These are phyloP conservation scores for Ophiostoma ulmi DNA, from an alignment of 2,329 filamentous ascomycete genomes.

Conservation along the genomic window DNA sequence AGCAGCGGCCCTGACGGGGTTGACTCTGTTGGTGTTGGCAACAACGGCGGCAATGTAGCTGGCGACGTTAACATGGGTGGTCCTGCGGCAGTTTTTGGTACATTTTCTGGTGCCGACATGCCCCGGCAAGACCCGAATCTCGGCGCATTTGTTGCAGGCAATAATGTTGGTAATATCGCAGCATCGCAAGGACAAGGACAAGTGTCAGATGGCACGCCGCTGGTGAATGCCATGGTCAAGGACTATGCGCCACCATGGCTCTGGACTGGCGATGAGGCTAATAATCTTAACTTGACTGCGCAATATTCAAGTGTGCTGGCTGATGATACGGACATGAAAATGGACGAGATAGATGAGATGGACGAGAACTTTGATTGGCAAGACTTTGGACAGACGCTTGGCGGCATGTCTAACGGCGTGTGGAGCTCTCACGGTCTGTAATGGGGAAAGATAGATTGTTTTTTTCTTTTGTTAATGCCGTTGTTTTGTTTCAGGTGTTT, in stretches of 20 bases:
- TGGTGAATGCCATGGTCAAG: conserved; percentile 41
- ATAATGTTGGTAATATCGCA: conserved; percentile 6
- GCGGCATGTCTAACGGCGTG: conserved; percentile 31
- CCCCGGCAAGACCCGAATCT: conserved; percentile 27
- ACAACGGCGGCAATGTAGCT: neutral
- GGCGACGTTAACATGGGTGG: conserved; percentile 3
- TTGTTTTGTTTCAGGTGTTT: neutral
- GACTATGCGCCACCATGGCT: conserved; percentile 52
- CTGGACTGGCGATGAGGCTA: conserved; percentile 40
- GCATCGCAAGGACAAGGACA: neutral
- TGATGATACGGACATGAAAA: conserved; percentile 35
- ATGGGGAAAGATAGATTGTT: neutral
- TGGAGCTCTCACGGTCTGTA: conserved; percentile 28
- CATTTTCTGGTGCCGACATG: conserved; percentile 24
- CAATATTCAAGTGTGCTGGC: conserved; percentile 25
- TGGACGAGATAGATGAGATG: conserved; percentile 39
- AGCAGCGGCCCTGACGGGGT: neutral
- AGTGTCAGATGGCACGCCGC: conserved; percentile 23
- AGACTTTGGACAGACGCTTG: conserved; percentile 36
- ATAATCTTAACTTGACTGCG: neutral
- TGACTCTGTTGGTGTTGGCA: too few species aligned
- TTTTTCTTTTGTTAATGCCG: neutral
- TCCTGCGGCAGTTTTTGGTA: conserved; percentile 20
- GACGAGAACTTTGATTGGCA: conserved; percentile 39
- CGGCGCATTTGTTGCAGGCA: conserved; percentile 19